Percentiles rank a stretch among this genome's conserved stretches.
Evolutionary conservation across 495 filamentous ascomycete species (phyloP).

Genomic region (Umbilicaria muhlenbergii): DNA sequence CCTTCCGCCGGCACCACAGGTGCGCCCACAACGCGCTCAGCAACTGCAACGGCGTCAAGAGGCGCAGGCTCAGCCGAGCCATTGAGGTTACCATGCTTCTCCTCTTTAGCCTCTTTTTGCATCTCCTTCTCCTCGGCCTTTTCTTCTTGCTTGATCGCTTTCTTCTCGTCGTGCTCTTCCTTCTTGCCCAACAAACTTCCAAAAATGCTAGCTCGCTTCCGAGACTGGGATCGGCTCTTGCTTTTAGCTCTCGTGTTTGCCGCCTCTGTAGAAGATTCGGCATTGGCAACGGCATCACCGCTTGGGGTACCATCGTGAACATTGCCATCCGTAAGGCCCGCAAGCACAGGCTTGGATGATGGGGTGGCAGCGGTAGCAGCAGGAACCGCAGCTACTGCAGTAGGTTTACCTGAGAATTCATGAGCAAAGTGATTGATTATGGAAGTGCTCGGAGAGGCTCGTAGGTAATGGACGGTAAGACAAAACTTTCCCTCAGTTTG

Average conservation of each 20-base stretch:
- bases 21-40: conserved; percentile 9
- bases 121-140: conserved; percentile 10
- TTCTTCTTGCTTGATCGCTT: conserved; percentile 27
- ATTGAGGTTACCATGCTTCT: conserved; percentile 15
- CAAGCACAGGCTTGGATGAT: conserved; percentile 13
- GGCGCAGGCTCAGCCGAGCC: conserved; percentile 1
- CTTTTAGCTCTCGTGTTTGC: conserved; percentile 28
- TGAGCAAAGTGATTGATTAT: no score
- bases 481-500: no score
- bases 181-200: conserved; percentile 60
- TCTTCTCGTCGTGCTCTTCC: conserved; percentile 46
- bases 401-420: no score
- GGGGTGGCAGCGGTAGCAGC: conserved; percentile 14
- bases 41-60: conserved; percentile 10
- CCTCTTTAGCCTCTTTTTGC: conserved; percentile 33
- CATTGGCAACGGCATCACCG: conserved; percentile 13
- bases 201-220: conserved; percentile 78
- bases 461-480: no score
- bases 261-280: conserved; percentile 17
- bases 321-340: conserved; percentile 14
- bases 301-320: conserved; percentile 8
- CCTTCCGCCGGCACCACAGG: conserved; percentile 6
- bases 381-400: neutral
- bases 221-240: conserved; percentile 64
- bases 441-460: no score